Base-by-base conservation (phyloP, 2,329 filamentous ascomycete genomes). In the Phyllosticta citribraziliensis region DNA sequence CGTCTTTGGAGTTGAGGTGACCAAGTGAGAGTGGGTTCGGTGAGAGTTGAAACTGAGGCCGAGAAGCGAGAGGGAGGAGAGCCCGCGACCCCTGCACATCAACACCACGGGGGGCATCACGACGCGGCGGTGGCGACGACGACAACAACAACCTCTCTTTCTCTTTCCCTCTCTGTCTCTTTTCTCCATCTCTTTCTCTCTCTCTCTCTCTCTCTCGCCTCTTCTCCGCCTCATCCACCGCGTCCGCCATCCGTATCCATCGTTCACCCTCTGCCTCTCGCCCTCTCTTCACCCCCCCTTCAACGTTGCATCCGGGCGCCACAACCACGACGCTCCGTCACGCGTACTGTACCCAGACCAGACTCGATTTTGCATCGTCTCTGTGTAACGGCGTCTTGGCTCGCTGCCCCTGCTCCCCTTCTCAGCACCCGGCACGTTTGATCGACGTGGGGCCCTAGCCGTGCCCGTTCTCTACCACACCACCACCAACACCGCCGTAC, bases 391-490 rank as follows among this genome's bases (percentile, higher is more conserved):
- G 53, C 33, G 53, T 47, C 52, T 55, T 30, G 22, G 52, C 20
- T 30, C 24, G 33, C 14, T 33, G 51, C 53, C 40, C 52, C 58
- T 53, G 58, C 58, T 60, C 55, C 55, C 55, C 35, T 55, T 35
- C 40, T 24, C 24, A 47, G 24, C 27, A 27, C 54, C 53, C 35
- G 12, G 22, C 25, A 19, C 22, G 59, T 61, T 61, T 61, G 59
- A 61, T 61, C 59, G 59, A 50, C 59, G 55, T 61, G 59, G 59
- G 55, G 59, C 59, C 59, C 56, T 24, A 25, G 24, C 35, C n/a
- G 24, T 24, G 30, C 51, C 30, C 57, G 51, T 54, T 52, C 40
- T 25, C 24, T 51, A 55, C 56, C 54, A 55, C 54, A 61, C 52
- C 54, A 61, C 52, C 35, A 22, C 22, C 27, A 5, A 6, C 27